Evolutionary conservation across 306 rosid species (phyloP).

Genomic region (Astragalus membranaceus): DNA sequence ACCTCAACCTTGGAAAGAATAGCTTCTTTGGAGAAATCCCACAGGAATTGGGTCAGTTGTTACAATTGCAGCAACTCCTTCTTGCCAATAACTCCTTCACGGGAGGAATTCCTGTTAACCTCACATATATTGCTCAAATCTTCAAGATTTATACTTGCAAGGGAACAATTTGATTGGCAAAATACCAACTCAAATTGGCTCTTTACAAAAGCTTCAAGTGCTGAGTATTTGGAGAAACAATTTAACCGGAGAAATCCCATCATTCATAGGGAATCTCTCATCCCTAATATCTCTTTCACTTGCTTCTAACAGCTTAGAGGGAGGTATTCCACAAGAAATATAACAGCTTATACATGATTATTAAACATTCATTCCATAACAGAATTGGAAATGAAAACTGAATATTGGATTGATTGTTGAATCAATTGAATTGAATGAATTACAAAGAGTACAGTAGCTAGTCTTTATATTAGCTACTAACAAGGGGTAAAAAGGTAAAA

Average conservation of each 20-base stretch:
- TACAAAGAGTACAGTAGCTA: no score
- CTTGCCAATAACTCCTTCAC: background rate
- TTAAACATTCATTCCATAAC: no score
- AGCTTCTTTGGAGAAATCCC: background rate
- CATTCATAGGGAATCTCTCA: background rate
- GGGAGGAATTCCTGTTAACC: background rate
- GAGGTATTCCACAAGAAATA: background rate
- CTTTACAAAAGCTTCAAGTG: background rate
- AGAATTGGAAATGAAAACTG: no score
- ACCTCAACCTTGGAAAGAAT: background rate
- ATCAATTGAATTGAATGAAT: no score
- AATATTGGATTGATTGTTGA: no score
- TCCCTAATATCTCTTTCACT: background rate
- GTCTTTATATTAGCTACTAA: no score
- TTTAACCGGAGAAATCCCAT: background rate
- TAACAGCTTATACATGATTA: no score
- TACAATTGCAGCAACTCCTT: background rate
- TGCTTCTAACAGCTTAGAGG: background rate
- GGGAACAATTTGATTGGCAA: background rate
- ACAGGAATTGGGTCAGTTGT: background rate
- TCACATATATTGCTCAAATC: background rate
- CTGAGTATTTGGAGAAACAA: background rate
- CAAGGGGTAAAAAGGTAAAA: no score
- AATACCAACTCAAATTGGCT: background rate
- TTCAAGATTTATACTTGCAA: background rate